Evolutionary conservation across 305 asterid species (phyloP).

Genomic region (Striga hermonthica): DNA sequence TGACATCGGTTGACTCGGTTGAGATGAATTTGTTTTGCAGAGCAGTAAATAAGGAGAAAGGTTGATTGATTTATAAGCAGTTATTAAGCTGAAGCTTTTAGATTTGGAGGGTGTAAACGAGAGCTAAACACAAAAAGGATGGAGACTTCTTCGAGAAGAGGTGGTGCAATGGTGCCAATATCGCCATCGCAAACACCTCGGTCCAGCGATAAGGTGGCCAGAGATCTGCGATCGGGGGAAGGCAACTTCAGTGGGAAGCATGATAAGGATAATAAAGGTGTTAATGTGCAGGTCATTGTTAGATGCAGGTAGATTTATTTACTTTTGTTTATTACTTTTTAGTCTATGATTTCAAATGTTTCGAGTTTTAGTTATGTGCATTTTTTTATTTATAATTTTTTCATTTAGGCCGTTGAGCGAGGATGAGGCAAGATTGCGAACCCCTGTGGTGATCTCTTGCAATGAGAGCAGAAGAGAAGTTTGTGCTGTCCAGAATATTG

Average conservation of each 20-base stretch:
- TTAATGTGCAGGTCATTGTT: conserved; percentile 87
- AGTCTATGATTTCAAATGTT: background rate
- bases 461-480: conserved; percentile 85
- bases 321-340: conserved; percentile 9
- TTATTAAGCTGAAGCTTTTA: conserved; percentile 22
- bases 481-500: conserved; percentile 85
- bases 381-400: background rate
- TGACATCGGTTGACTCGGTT: conserved; percentile 34
- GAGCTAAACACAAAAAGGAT: conserved; percentile 29
- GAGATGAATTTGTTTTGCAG: conserved; percentile 33
- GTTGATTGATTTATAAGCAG: background rate
- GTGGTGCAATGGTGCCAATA: conserved; percentile 62
- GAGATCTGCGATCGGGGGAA: conserved; percentile 91
- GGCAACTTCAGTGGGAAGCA: conserved; percentile 73
- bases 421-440: conserved; percentile 71
- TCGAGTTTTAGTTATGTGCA: background rate
- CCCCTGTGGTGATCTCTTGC: conserved; percentile 84
- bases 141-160: conserved; percentile 67
- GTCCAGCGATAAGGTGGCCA: conserved; percentile 62
- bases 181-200: conserved; percentile 90
- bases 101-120: conserved; percentile 40
- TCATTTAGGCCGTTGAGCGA: conserved; percentile 82
- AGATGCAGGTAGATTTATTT: conserved; percentile 71
- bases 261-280: conserved; percentile 85
- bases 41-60: conserved; percentile 22